phyloP scores from a whole-genome alignment of 306 rosid genomes.

The Prunus armeniaca region DNA sequence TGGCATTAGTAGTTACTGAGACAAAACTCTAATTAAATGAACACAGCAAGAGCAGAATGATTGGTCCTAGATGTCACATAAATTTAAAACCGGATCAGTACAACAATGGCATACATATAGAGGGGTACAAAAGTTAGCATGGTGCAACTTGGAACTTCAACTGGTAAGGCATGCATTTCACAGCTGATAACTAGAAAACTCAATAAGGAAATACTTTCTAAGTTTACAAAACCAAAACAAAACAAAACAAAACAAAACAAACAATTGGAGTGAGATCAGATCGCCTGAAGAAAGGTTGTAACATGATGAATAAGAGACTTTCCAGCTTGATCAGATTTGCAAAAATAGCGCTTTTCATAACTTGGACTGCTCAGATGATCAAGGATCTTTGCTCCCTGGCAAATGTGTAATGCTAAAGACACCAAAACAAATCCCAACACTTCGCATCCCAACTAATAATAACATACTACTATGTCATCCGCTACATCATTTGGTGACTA shows the following conservation, averaged over 20 bases:
- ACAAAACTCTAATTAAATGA: too few relatives aligned
- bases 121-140: too few relatives aligned
- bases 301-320: not conserved
- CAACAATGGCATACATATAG: too few relatives aligned
- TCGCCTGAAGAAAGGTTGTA: not conserved
- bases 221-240: not conserved
- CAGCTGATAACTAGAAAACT: too few relatives aligned
- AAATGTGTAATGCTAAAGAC: not conserved
- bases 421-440: not conserved
- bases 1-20: too few relatives aligned
- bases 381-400: not conserved
- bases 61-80: too few relatives aligned
- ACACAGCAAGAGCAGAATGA: too few relatives aligned
- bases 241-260: not conserved
- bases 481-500: not conserved
- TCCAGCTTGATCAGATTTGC: not conserved
- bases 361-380: not conserved
- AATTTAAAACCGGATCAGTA: too few relatives aligned
- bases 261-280: conserved; percentile 1
- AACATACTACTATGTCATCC: not conserved
- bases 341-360: not conserved
- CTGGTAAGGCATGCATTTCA: too few relatives aligned
- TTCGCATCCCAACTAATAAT: not conserved
- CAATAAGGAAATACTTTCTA: not conserved
- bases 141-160: not conserved